Conservation (phyloP, 208 protist species). For the Trypanosoma platydactyli region DNA sequence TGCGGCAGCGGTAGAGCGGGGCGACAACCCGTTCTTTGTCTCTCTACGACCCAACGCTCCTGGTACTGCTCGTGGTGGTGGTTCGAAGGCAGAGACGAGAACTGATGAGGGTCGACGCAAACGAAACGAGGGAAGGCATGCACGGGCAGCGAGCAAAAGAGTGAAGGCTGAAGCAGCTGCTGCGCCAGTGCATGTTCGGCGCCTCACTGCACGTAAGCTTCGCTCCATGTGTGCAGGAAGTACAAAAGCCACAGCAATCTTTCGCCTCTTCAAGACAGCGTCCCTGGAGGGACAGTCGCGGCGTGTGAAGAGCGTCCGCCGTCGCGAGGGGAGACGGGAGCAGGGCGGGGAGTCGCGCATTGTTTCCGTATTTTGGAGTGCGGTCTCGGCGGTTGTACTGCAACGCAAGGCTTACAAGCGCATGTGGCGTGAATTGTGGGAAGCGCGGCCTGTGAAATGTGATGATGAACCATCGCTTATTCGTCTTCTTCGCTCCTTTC, state of each 20-base stretch:
- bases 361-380: slow-evolving; percentile 14
- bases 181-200: neutral
- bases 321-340: neutral
- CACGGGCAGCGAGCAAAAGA: neutral
- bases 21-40: slow-evolving; percentile 18
- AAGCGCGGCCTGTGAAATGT: neutral
- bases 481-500: slow-evolving; percentile 16
- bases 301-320: slow-evolving; percentile 6
- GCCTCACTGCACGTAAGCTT: slow-evolving; percentile 12
- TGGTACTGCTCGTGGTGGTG: neutral
- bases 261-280: slow-evolving; percentile 8
- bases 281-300: slow-evolving; percentile 13
- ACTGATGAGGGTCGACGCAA: no score
- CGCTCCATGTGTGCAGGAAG: slow-evolving; percentile 3
- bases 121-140: no score
- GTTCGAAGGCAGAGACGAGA: no score
- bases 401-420: slow-evolving; percentile 13
- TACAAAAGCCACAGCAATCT: slow-evolving; percentile 10
- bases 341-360: neutral
- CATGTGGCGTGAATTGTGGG: slow-evolving; percentile 3
- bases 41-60: slow-evolving; percentile 2
- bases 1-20: slow-evolving; percentile 7
- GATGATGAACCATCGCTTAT: neutral
- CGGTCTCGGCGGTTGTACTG: slow-evolving; percentile 4
- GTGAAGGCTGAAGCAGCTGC: neutral